Evolutionary conservation across 768 basidiomycete genomes (phyloP), one percentile per base, ranked within the genome.

Genomic region (Leccinum truebloodii): DNA sequence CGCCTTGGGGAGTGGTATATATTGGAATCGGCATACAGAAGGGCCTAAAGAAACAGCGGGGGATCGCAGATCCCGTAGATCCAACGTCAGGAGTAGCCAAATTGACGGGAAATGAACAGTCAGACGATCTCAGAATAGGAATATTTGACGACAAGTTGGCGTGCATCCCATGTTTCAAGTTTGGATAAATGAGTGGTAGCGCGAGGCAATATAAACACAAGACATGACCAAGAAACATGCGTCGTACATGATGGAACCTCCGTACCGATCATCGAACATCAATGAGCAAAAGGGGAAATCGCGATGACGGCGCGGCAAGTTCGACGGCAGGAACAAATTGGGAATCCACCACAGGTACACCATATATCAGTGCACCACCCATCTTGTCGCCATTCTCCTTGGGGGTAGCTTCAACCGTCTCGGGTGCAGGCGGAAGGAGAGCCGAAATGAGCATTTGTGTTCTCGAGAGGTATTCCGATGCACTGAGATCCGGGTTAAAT

Each of bases 241-340:
- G 61, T 52, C 61, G 32, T 59, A 62, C 67, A 60, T 22, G 63
- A 61, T 63, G 53, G 61, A 66, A 61, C 59, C 57, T 56, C 49
- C 59, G 37, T 58, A 63, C 60, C 49, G 44, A 65, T 69, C 64
- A 73, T 60, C 69, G 66, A 57, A 55, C 53, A 57, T 83, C 87
- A 59, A 90, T 79, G 59, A 92, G 79, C 51, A 94, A 75, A 68
- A 92, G 76, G 16, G 89, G 89, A 74, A 94, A 91, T 59, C 92
- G 80, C 48, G 88, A 80, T 44, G 86, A 85, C 18, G 90, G 84
- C 64, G 88, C 90, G 22, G 86, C 87, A 34, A 89, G 71, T 41
- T 87, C 83, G 48, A 91, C 69, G 30, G 85, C 82, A 39, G 86
- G 75, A 54, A 85, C 81, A 67, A 85, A 84, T 26, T 81, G 78